A percentile compares a stretch with the other conserved stretches of the same genome.
phyloP scores from a whole-genome alignment of 2,329 filamentous ascomycete genomes.

The Fusarium dimerum region DNA sequence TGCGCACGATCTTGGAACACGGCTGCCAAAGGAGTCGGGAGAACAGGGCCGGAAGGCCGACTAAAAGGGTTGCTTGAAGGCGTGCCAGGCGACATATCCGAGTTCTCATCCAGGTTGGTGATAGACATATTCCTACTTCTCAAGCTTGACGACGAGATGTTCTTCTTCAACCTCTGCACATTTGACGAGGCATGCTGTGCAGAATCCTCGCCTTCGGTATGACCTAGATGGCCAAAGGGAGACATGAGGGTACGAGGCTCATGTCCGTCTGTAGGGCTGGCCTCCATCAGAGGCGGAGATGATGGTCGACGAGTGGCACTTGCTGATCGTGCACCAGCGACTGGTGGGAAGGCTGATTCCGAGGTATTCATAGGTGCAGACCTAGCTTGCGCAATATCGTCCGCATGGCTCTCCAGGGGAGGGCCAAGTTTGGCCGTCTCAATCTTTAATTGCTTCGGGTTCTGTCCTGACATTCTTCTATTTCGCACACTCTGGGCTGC shows the following conservation, averaged over 20 bases:
- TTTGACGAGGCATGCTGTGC: constrained; percentile 56
- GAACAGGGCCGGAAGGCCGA: constrained; percentile 54
- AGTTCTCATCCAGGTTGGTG: constrained; percentile 60
- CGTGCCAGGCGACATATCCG: constrained; percentile 71
- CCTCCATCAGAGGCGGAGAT: constrained; percentile 28
- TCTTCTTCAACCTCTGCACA: constrained; percentile 57
- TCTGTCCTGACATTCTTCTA: constrained; percentile 78
- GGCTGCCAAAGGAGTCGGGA: constrained; percentile 68
- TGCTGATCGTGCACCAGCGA: constrained; percentile 7
- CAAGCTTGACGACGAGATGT: constrained; percentile 69
- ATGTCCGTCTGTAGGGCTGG: constrained; percentile 29
- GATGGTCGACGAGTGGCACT: constrained; percentile 22
- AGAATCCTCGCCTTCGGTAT: constrained; percentile 39
- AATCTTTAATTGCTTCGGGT: constrained; percentile 82
- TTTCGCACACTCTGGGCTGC: constrained; percentile 63
- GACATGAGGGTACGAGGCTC: constrained; percentile 27
- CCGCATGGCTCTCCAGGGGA: constrained; percentile 17
- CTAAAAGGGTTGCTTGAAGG: constrained; percentile 70
- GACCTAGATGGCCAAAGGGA: constrained; percentile 35
- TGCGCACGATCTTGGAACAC: constrained; percentile 61
- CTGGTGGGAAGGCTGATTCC: constrained; percentile 8
- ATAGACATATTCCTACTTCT: constrained; percentile 73
- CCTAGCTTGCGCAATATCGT: constrained; percentile 12
- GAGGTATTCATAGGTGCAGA: constrained; percentile 11
- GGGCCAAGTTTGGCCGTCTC: constrained; percentile 60